These are phyloP conservation scores for Phaeosphaeriaceae sp. DNA, from an alignment of 2,329 filamentous ascomycete genomes.

Conservation along the genomic window DNA sequence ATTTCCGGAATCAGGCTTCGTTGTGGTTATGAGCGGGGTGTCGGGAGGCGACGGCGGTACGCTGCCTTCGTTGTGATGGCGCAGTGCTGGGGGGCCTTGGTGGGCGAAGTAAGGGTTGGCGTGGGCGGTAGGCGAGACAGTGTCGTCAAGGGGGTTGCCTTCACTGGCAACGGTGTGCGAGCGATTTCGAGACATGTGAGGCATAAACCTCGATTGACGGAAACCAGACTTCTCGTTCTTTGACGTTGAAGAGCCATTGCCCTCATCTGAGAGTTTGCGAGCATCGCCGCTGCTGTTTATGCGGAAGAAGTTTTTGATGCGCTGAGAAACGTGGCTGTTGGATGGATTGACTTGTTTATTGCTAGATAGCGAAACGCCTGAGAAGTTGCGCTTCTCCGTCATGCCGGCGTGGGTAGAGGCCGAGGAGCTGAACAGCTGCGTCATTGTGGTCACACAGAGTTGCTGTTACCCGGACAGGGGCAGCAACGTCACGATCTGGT, in stretches of 20 bases:
- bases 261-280: constrained; percentile 48
- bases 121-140: constrained; percentile 87
- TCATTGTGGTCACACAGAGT: constrained; percentile 39
- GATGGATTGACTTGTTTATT: constrained; percentile 58
- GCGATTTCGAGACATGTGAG: constrained; percentile 83
- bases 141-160: constrained; percentile 87
- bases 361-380: constrained; percentile 52
- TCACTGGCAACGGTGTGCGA: constrained; percentile 92
- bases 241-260: constrained; percentile 45
- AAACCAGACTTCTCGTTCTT: constrained; percentile 73
- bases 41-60: constrained; percentile 92
- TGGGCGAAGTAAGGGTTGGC: constrained; percentile 98
- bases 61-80: constrained; percentile 93
- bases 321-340: constrained; percentile 64
- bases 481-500: neutral
- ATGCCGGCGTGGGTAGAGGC: constrained; percentile 45
- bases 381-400: constrained; percentile 58
- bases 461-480: constrained; percentile 4
- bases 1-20: constrained; percentile 68
- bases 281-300: constrained; percentile 63
- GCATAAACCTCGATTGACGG: constrained; percentile 87
- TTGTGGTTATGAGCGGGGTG: constrained; percentile 70
- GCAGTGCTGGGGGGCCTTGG: constrained; percentile 89
- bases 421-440: constrained; percentile 52
- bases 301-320: constrained; percentile 73